phyloP scores from a whole-genome alignment of 768 basidiomycete species.

The Xanthoconium stramineum region DNA sequence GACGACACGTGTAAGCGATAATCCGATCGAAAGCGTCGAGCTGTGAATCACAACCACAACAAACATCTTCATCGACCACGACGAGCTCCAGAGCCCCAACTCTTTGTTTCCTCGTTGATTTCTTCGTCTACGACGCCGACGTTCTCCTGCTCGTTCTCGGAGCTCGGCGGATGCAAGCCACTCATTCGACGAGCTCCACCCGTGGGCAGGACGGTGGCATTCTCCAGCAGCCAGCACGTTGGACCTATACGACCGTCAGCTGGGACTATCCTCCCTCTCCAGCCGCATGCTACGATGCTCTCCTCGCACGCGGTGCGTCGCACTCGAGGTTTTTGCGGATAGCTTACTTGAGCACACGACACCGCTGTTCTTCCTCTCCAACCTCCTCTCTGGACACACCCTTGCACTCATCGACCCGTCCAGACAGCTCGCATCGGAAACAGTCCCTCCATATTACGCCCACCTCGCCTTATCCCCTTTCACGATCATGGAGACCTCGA shows the following conservation, averaged over 20 bases:
- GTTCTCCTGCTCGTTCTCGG: not conserved
- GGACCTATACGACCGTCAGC: constrained; percentile 10
- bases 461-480: not conserved
- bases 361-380: not conserved
- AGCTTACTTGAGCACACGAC: constrained; percentile 17
- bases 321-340: constrained; percentile 27
- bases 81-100: not conserved
- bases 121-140: not conserved
- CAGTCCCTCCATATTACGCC: not conserved
- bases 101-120: not conserved
- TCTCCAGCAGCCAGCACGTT: constrained; percentile 6
- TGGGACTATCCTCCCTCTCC: constrained; percentile 24
- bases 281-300: constrained; percentile 16
- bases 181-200: constrained; percentile 10
- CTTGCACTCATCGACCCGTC: not conserved
- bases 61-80: not conserved
- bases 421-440: not conserved
- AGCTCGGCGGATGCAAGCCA: constrained; percentile 10
- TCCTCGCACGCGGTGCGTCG: constrained; percentile 25
- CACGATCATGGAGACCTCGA: constrained; percentile 6
- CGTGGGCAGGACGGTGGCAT: not conserved
- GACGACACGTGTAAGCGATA: not conserved
- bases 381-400: not conserved
- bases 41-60: not conserved
- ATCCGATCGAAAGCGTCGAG: constrained; percentile 2